Evolutionary conservation across 1,284 basidiomycete genomes (phyloP), one percentile per base, ranked within the genome.

Genomic region (Leccinum fallax): DNA sequence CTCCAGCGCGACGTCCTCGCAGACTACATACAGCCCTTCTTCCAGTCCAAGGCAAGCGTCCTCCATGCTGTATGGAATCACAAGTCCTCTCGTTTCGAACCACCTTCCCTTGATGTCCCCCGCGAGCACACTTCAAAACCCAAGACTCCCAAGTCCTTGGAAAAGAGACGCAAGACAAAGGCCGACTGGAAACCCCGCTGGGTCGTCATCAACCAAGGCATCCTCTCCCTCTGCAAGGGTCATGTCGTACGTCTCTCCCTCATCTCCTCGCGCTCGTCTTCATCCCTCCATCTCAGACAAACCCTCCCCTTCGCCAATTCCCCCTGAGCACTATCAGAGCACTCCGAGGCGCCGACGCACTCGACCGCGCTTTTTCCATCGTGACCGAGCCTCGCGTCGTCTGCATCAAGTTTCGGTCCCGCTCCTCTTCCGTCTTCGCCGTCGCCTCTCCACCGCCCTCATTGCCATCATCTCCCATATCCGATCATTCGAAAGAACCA

Each of bases 11-110:
- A 74, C 28, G 53, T 74, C 38, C 70, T 80, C 2, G 67, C 69
- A n/a, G 76, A 79, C 1, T 92, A 92, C 66, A 75, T 84, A 15
- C 77, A 81, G 43, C 89, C 89, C 0, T 92, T 89, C 74, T 90
- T 89, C 76, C 86, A 89, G 60, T 83, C 85, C 10, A 82, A 78
- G 70, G 83, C 85, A 10, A 79, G 81, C 46, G 81, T 83, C 0
- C 73, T 90, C 21, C 79, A 87, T 8, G 76, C 82, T 10, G 76
- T 83, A 2, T 78, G 76, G 64, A 69, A 71, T 24, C 34, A 63
- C 19, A 70, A 59, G 16, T 62, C 65, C 2, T 63, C 67, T 1
- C 67, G 69, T 13, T 71, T 76, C 26, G 75, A 74, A 59, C 34
- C 65, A 24, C 69, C 73, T 6, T 36, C 55, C 24, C 24, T 62